Percentiles rank a stretch among this genome's conserved stretches.
Conservation (phyloP, 768 basidiomycete species). For the Russula lepida region DNA sequence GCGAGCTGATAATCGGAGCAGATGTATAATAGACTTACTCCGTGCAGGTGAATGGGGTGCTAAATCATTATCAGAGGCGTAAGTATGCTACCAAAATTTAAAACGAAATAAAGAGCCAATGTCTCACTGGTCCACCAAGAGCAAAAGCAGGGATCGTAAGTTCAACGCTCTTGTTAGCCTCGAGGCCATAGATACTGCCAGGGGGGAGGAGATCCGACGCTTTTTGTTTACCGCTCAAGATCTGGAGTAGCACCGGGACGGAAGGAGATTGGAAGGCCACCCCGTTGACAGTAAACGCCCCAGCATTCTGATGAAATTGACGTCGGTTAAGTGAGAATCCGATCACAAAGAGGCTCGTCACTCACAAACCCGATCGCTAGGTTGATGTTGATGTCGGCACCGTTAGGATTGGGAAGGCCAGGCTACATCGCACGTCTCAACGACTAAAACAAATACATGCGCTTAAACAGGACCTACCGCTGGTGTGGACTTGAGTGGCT, state of each 20-base stretch:
- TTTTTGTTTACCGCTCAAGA: slow-evolving; percentile 43
- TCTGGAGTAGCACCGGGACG: slow-evolving; percentile 49
- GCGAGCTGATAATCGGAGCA: not conserved
- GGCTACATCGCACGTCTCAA: slow-evolving; percentile 9
- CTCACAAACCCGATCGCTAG: slow-evolving; percentile 21
- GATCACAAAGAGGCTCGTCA: not conserved
- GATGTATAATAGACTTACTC: not conserved
- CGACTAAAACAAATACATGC: not conserved
- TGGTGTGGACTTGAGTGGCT: slow-evolving; percentile 1
- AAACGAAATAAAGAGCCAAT: slow-evolving; percentile 8
- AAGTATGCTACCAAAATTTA: not conserved
- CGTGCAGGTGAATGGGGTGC: slow-evolving; percentile 17
- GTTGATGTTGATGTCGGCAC: slow-evolving; percentile 22
- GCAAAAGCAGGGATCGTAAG: slow-evolving; percentile 38
- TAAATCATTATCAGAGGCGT: not conserved
- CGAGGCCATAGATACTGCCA: slow-evolving; percentile 41
- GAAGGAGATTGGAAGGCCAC: slow-evolving; percentile 34
- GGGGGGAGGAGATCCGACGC: slow-evolving; percentile 42
- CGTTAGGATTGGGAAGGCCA: slow-evolving; percentile 9
- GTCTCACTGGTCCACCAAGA: slow-evolving; percentile 26
- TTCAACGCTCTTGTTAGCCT: slow-evolving; percentile 41
- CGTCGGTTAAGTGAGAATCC: not conserved
- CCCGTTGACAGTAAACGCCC: slow-evolving; percentile 27
- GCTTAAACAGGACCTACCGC: slow-evolving; percentile 1
- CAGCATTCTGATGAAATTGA: not conserved